Percentiles rank a stretch among this genome's conserved stretches.
Conservation (phyloP, 2,329 filamentous ascomycete genomes). For the Apiospora phragmitis region DNA sequence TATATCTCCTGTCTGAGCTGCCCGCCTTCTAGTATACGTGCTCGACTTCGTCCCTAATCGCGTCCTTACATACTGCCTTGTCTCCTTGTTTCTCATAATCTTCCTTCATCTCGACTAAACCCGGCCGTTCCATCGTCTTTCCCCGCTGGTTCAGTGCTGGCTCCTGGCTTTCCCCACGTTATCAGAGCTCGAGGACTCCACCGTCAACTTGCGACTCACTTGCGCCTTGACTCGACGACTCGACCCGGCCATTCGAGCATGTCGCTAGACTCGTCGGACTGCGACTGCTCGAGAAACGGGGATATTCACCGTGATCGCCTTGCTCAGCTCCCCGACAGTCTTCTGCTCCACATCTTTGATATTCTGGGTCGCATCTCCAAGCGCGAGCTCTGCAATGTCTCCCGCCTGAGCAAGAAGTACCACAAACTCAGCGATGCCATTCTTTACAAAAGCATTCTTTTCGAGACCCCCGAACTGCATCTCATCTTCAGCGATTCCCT, state of each 20-base stretch:
- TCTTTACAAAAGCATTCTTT: slow-evolving; percentile 47
- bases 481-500: slow-evolving; percentile 50
- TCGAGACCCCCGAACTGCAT: slow-evolving; percentile 48
- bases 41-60: background rate
- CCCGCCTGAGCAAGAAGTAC: slow-evolving; percentile 42
- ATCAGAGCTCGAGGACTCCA: background rate
- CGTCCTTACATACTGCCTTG: background rate
- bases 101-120: background rate
- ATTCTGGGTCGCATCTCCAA: slow-evolving; percentile 31
- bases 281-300: background rate
- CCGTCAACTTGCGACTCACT: background rate
- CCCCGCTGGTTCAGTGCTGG: background rate
- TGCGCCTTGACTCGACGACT: background rate
- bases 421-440: slow-evolving; percentile 47
- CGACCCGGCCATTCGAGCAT: background rate
- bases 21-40: background rate
- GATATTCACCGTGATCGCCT: slow-evolving; percentile 19
- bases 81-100: background rate
- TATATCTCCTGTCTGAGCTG: background rate
- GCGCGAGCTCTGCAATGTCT: slow-evolving; percentile 44
- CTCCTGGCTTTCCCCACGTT: slow-evolving; percentile 5
- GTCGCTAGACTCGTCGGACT: background rate
- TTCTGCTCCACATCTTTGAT: slow-evolving; percentile 43
- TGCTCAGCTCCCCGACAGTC: slow-evolving; percentile 37
- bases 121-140: background rate